A percentile compares a stretch with the other conserved stretches of the same genome.
Evolutionary conservation across 345 rosid species (phyloP).

Genomic region (Mallotus nudiflorus): DNA sequence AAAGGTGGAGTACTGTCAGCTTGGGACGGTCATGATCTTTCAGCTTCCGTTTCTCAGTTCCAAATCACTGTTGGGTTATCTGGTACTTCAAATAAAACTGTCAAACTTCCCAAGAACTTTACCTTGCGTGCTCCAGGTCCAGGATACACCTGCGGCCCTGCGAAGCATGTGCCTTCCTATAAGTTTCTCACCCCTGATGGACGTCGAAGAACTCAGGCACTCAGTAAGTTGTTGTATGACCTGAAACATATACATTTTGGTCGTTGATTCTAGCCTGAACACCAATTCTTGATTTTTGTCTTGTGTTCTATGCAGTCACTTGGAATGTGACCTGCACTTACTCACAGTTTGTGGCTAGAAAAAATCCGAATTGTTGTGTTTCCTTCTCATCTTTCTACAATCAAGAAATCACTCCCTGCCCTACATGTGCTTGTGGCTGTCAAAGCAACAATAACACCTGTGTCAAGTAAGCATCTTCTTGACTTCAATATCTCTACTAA

Average conservation of each 20-base stretch:
- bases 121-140: constrained; percentile 79
- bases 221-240: constrained; percentile 70
- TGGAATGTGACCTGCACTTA: constrained; percentile 94
- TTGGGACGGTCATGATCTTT: constrained; percentile 83
- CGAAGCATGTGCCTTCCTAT: constrained; percentile 67
- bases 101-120: constrained; percentile 85
- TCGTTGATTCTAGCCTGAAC: not conserved
- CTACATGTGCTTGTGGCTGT: constrained; percentile 86
- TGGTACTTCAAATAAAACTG: constrained; percentile 81
- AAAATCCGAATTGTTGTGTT: constrained; percentile 79
- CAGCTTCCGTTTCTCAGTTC: constrained; percentile 65
- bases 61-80: constrained; percentile 73
- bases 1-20: constrained; percentile 82
- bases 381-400: constrained; percentile 92
- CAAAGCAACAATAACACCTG: constrained; percentile 55
- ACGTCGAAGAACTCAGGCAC: constrained; percentile 72
- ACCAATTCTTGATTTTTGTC: not conserved
- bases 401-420: constrained; percentile 77
- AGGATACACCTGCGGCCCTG: constrained; percentile 89
- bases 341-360: constrained; percentile 77
- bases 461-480: constrained; percentile 54
- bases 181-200: constrained; percentile 60
- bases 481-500: not conserved
- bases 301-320: constrained; percentile 58
- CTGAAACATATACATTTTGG: too few relatives aligned